Evolutionary conservation across 306 rosid genomes (phyloP).

Genomic region (Phaseolus lunatus): DNA sequence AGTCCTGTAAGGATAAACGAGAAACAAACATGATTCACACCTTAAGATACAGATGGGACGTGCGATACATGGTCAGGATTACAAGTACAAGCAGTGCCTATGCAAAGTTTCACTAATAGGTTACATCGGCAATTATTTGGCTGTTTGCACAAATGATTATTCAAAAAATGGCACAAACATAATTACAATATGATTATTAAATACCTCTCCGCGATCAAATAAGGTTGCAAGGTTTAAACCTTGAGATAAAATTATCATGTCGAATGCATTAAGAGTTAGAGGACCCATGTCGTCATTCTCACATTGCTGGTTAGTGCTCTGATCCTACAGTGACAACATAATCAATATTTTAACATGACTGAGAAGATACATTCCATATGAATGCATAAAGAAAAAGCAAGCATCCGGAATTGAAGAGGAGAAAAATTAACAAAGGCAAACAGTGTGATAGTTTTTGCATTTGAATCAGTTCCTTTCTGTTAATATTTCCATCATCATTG

Average conservation of each 20-base stretch:
- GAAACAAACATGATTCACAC: constrained; percentile 16
- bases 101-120: constrained; percentile 7
- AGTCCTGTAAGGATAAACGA: constrained; percentile 57
- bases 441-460: constrained; percentile 21
- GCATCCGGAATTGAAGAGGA: neutral
- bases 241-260: constrained; percentile 83
- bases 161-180: constrained; percentile 4
- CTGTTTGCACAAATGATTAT: constrained; percentile 22
- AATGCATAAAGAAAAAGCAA: constrained; percentile 14
- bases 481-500: constrained; percentile 12
- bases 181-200: constrained; percentile 20
- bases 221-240: constrained; percentile 87
- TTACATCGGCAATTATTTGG: constrained; percentile 2
- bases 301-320: constrained; percentile 50
- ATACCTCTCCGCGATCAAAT: constrained; percentile 81
- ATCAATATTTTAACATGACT: constrained; percentile 36
- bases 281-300: constrained; percentile 75
- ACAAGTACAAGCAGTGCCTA: constrained; percentile 15
- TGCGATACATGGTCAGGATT: constrained; percentile 4
- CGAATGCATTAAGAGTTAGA: constrained; percentile 85
- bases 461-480: constrained; percentile 15
- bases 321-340: constrained; percentile 59
- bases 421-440: neutral
- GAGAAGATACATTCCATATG: constrained; percentile 6
- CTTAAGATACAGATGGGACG: neutral